phyloP scores from a whole-genome alignment of 2,329 filamentous ascomycete genomes.

The Xylariaceae sp. region DNA sequence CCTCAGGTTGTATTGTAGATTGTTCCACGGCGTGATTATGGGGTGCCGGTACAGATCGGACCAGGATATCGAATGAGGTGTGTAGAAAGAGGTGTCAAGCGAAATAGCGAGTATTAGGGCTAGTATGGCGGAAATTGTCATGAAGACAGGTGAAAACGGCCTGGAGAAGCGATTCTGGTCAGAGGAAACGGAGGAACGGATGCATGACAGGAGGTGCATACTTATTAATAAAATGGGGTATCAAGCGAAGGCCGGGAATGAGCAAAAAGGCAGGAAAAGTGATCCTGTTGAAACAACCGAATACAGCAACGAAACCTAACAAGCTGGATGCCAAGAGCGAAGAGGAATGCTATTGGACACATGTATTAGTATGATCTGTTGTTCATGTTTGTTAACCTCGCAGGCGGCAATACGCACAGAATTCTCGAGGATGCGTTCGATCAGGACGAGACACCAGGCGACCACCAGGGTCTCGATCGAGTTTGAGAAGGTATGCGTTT shows the following conservation, averaged over 20 bases:
- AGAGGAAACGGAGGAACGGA: slow-evolving; percentile 7
- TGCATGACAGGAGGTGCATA: slow-evolving; percentile 43
- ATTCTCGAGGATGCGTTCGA: slow-evolving; percentile 77
- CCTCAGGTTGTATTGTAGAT: slow-evolving; percentile 71
- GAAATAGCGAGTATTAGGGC: slow-evolving; percentile 72
- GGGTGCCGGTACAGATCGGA: slow-evolving; percentile 61
- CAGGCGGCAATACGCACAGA: slow-evolving; percentile 55
- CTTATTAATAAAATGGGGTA: slow-evolving; percentile 84
- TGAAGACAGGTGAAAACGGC: slow-evolving; percentile 59
- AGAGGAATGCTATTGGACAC: slow-evolving; percentile 59
- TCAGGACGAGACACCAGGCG: slow-evolving; percentile 88
- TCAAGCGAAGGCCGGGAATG: slow-evolving; percentile 76
- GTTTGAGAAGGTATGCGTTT: slow-evolving; percentile 98
- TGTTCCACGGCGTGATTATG: slow-evolving; percentile 74
- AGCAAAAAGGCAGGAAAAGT: slow-evolving; percentile 93
- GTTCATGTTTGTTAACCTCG: not conserved
- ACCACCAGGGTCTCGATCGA: slow-evolving; percentile 92
- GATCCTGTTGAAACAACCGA: slow-evolving; percentile 93
- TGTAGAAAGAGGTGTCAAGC: slow-evolving; percentile 84
- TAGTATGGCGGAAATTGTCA: slow-evolving; percentile 62
- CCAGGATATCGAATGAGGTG: slow-evolving; percentile 61
- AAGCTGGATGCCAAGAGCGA: slow-evolving; percentile 73
- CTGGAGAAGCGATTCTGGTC: slow-evolving; percentile 34
- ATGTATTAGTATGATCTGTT: slow-evolving; percentile 6
- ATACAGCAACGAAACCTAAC: slow-evolving; percentile 76